These are phyloP conservation scores for Trichomonas tenax DNA, from an alignment of 208 protist species.

Conservation along the genomic window DNA sequence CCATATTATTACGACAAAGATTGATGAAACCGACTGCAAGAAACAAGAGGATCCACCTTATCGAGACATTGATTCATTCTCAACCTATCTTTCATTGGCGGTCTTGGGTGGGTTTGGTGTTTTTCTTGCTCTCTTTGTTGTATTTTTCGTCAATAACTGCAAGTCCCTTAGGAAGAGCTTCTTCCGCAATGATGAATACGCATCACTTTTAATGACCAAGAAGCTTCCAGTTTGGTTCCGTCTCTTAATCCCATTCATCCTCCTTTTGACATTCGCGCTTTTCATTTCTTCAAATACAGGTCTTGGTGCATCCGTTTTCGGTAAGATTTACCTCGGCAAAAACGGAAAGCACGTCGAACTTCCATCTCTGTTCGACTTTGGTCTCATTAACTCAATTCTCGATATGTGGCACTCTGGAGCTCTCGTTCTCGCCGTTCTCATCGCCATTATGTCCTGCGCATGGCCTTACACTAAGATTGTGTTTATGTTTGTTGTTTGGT, in stretches of 20 bases:
- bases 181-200: background rate
- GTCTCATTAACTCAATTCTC: constrained; percentile 53
- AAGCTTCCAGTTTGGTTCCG: background rate
- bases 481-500: constrained; percentile 47
- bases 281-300: background rate
- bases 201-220: background rate
- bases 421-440: constrained; percentile 56
- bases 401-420: constrained; percentile 63
- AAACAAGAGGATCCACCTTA: background rate
- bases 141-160: background rate
- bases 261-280: background rate
- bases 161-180: background rate
- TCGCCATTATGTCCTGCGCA: constrained; percentile 65
- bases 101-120: background rate
- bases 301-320: background rate
- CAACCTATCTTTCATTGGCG: background rate
- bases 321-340: background rate
- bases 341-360: background rate
- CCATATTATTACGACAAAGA: background rate
- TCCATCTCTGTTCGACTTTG: constrained; percentile 56
- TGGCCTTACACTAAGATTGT: constrained; percentile 77
- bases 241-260: background rate
- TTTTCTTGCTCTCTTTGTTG: background rate
- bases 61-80: background rate
- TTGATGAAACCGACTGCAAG: background rate